These are phyloP conservation scores for Thraustochytrium striatum DNA, from an alignment of 352 stramenopile genomes.

Conservation along the genomic window DNA sequence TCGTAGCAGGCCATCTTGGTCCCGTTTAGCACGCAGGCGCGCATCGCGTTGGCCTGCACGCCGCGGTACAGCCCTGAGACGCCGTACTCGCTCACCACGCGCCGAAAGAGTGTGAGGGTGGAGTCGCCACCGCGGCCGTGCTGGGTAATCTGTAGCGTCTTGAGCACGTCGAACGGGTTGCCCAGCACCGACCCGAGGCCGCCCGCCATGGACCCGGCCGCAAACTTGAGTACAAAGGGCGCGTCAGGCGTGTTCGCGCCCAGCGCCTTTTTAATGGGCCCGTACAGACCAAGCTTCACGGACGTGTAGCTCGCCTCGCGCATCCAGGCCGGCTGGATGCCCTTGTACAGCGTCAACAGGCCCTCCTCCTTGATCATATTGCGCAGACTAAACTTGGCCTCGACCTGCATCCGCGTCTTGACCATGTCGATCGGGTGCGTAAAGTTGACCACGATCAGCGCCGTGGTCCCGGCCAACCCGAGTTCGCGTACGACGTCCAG, in stretches of 20 bases:
- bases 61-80: constrained; percentile 68
- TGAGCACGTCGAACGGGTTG: constrained; percentile 71
- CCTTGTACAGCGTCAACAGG: constrained; percentile 67
- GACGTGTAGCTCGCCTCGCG: constrained; percentile 69
- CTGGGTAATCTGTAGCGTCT: constrained; percentile 64
- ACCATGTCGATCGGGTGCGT: constrained; percentile 71
- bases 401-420: constrained; percentile 70
- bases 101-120: constrained; percentile 56
- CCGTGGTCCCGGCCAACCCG: constrained; percentile 16
- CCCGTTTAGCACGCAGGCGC: constrained; percentile 68
- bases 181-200: constrained; percentile 63
- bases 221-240: constrained; percentile 65
- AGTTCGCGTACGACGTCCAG: constrained; percentile 20
- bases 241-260: constrained; percentile 58
- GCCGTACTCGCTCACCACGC: constrained; percentile 61
- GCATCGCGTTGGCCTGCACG: constrained; percentile 66
- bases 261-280: constrained; percentile 65
- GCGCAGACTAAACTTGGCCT: constrained; percentile 60
- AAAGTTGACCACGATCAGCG: constrained; percentile 54
- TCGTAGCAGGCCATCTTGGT: constrained; percentile 73
- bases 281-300: constrained; percentile 66
- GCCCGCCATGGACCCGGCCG: constrained; percentile 61
- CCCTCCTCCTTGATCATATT: constrained; percentile 62
- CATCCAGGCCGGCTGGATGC: constrained; percentile 65
- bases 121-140: too few relatives aligned